Evolutionary conservation across 2,329 filamentous ascomycete genomes (phyloP).

Genomic region (Microsporum audouinii): DNA sequence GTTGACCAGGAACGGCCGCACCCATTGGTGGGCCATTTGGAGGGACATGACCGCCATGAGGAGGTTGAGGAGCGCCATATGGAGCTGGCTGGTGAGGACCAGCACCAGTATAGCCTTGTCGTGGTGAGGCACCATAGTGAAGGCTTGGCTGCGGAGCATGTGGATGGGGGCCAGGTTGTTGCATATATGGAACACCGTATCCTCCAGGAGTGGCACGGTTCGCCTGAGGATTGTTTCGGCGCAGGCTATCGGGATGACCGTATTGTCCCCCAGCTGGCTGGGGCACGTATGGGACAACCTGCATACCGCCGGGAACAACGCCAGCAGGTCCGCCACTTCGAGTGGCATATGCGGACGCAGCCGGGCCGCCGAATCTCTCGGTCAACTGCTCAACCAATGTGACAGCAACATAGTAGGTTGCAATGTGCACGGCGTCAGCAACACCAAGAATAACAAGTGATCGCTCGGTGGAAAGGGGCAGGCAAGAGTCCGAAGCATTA

Average conservation of each 20-base stretch:
- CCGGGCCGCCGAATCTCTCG: conserved; percentile 88
- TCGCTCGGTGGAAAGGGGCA: conserved; percentile 89
- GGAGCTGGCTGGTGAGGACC: conserved; percentile 66
- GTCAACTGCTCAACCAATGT: conserved; percentile 97
- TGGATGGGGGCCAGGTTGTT: conserved; percentile 47
- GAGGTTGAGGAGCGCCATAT: conserved; percentile 52
- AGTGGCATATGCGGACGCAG: conserved; percentile 94
- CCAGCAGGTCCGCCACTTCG: conserved; percentile 87
- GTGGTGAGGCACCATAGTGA: conserved; percentile 68
- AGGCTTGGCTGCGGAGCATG: conserved; percentile 55
- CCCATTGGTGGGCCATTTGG: conserved; percentile 61
- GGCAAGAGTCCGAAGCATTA: conserved; percentile 89
- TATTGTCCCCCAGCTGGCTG: conserved; percentile 88
- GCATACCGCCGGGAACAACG: conserved; percentile 92
- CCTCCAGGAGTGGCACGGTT: conserved; percentile 66
- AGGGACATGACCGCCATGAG: conserved; percentile 50
- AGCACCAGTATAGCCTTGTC: conserved; percentile 63
- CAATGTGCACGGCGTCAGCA: conserved; percentile 95
- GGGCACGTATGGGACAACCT: conserved; percentile 95
- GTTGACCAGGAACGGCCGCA: conserved; percentile 63
- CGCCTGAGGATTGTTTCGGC: conserved; percentile 60
- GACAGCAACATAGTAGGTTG: conserved; percentile 95
- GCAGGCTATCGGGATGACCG: conserved; percentile 74
- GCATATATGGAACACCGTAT: conserved; percentile 61
- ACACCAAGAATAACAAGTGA: conserved; percentile 98